Evolutionary conservation across 805 yeast genomes (phyloP).

Genomic region (Candida pseudofarinosa): DNA sequence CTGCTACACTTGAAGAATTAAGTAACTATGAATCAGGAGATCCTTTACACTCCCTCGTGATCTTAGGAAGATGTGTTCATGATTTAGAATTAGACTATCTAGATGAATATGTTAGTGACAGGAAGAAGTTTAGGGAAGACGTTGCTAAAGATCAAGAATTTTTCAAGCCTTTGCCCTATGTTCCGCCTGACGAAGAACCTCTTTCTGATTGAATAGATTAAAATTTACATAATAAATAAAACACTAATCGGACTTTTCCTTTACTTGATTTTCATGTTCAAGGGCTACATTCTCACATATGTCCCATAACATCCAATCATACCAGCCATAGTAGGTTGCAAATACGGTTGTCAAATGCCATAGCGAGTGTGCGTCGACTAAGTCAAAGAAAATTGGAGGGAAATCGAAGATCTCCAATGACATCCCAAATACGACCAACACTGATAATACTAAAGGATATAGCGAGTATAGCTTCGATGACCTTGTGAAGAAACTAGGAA

Average conservation of each 20-base stretch:
- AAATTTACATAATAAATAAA: conserved; percentile 1
- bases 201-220: conserved; percentile 8
- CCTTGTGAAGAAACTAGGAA: conserved; percentile 27
- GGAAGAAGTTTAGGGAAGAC: conserved; percentile 43
- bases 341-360: conserved; percentile 89
- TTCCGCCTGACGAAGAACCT: conserved; percentile 39
- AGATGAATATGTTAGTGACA: conserved; percentile 67
- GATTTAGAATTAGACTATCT: conserved; percentile 87
- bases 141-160: conserved; percentile 59
- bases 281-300: conserved; percentile 26
- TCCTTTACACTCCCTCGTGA: conserved; percentile 87
- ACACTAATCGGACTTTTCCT: too few relatives aligned
- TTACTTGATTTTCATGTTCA: conserved; percentile 9
- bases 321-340: conserved; percentile 38
- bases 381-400: conserved; percentile 55
- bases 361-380: conserved; percentile 87
- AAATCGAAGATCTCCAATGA: conserved; percentile 89
- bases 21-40: conserved; percentile 86
- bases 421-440: conserved; percentile 66
- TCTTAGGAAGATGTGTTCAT: conserved; percentile 90
- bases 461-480: conserved; percentile 37
- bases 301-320: conserved; percentile 45
- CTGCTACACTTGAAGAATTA: conserved; percentile 77
- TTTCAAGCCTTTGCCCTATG: conserved; percentile 70
- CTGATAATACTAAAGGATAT: conserved; percentile 34